These are phyloP conservation scores for Serendipita vermifera DNA, from an alignment of 768 basidiomycete genomes.

Conservation along the genomic window DNA sequence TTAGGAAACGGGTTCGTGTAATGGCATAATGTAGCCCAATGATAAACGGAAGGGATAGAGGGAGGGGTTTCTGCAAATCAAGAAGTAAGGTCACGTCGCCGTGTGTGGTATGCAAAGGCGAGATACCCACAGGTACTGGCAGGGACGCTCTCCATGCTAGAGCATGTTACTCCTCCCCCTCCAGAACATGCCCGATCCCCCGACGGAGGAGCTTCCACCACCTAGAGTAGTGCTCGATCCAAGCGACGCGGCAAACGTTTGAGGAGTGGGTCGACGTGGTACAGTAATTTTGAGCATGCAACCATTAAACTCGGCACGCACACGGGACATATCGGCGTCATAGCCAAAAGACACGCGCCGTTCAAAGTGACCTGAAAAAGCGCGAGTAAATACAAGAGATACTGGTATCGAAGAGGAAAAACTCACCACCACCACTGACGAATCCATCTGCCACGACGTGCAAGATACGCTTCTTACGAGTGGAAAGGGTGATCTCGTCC, in stretches of 20 bases:
- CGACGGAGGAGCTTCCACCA: neutral
- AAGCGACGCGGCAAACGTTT: neutral
- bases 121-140: too few species aligned
- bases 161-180: neutral
- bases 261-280: conserved; percentile 26
- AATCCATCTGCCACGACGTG: conserved; percentile 66
- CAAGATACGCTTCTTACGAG: conserved; percentile 47
- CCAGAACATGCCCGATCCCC: neutral
- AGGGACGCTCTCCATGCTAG: too few species aligned
- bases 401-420: neutral
- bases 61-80: too few species aligned
- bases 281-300: conserved; percentile 50
- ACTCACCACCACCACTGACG: conserved; percentile 46
- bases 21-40: too few species aligned
- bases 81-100: too few species aligned
- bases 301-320: conserved; percentile 63
- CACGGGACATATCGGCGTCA: conserved; percentile 55
- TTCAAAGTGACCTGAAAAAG: conserved; percentile 46
- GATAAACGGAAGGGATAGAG: too few species aligned
- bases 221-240: neutral
- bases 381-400: neutral
- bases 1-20: too few species aligned
- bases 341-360: conserved; percentile 63
- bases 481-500: conserved; percentile 38
- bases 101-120: too few species aligned